Evolutionary conservation across 495 filamentous ascomycete genomes (phyloP), one percentile per base, ranked within the genome.

Genomic region (Aspergillus saccharolyticus): DNA sequence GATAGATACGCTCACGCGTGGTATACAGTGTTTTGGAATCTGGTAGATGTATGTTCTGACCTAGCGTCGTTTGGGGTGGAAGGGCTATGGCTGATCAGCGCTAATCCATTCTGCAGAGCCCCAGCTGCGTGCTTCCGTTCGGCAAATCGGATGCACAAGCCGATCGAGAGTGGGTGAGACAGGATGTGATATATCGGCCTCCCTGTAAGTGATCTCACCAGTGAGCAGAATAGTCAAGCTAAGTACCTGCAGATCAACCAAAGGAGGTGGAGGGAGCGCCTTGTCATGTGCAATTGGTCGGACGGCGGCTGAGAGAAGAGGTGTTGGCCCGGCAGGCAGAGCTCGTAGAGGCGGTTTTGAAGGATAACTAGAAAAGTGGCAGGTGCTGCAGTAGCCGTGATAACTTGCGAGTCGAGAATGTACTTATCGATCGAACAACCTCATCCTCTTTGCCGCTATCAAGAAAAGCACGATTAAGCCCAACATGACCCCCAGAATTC

Each of bases 401-500:
- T n/a, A n/a, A n/a, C n/a, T n/a, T n/a, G n/a, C n/a, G n/a, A n/a
- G n/a, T n/a, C n/a, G n/a, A n/a, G n/a, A n/a, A n/a, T n/a, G n/a
- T n/a, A n/a, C n/a, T 45, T 24, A 53, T 15, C 43, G 22, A 52
- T 55, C 63, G 6, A 66, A 50, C 19, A 59, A 43, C 5, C 56
- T 25, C 0, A 61, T 17, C n/a, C 56, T 52, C 20, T 60, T 62
- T 0, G 65, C 63, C 24, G 64, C 47, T 3, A 56, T 1, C 3
- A 63, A 28, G 22, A 60, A 56, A 0, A 64, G 7, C 0, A 64
- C 22, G 10, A 65, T 56, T 16, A 67, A 20, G 1, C 54, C 57
- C 1, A 67, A 18, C 33, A 93, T 80, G 15, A 73, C 70, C 6
- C 83, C 87, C 7, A 93, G 50, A 58, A 93, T 91, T 1, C 80